Evolutionary conservation across 2,329 filamentous ascomycete species (phyloP).

Genomic region (Penicillium sp.): DNA sequence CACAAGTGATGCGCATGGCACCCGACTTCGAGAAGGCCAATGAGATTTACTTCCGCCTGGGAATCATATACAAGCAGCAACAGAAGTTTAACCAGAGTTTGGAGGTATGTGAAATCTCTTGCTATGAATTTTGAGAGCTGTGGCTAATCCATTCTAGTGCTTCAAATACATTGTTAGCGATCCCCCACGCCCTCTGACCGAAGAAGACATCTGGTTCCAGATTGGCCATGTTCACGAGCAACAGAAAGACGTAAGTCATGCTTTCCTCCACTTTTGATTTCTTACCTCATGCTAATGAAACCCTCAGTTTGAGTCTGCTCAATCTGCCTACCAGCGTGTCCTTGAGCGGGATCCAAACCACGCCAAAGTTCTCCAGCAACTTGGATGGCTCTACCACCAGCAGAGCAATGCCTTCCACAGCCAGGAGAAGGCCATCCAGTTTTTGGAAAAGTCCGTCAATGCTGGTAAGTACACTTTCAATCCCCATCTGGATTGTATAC

Average conservation of each 20-base stretch:
- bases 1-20: slow-evolving; percentile 98
- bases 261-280: background rate
- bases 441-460: slow-evolving; percentile 91
- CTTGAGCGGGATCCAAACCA: slow-evolving; percentile 93
- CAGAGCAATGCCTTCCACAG: slow-evolving; percentile 88
- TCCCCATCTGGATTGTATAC: background rate
- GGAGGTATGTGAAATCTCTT: slow-evolving; percentile 62
- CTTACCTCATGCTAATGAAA: slow-evolving; percentile 30
- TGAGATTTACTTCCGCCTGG: slow-evolving; percentile 96
- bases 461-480: slow-evolving; percentile 63
- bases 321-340: slow-evolving; percentile 87
- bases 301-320: slow-evolving; percentile 84
- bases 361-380: slow-evolving; percentile 95
- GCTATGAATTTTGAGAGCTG: background rate
- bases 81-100: slow-evolving; percentile 89
- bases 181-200: slow-evolving; percentile 85
- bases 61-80: slow-evolving; percentile 99
- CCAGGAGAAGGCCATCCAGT: slow-evolving; percentile 95
- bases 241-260: slow-evolving; percentile 83
- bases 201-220: slow-evolving; percentile 99
- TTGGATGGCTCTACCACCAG: slow-evolving; percentile 97
- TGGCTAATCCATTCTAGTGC: slow-evolving; percentile 59
- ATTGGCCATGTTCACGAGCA: slow-evolving; percentile 99
- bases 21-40: slow-evolving; percentile 98
- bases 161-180: slow-evolving; percentile 97